Percentiles rank a stretch among this genome's conserved stretches.
Conservation (phyloP, 192 early-diverging fungal genomes). For the Fimicolochytrium jonesii region DNA sequence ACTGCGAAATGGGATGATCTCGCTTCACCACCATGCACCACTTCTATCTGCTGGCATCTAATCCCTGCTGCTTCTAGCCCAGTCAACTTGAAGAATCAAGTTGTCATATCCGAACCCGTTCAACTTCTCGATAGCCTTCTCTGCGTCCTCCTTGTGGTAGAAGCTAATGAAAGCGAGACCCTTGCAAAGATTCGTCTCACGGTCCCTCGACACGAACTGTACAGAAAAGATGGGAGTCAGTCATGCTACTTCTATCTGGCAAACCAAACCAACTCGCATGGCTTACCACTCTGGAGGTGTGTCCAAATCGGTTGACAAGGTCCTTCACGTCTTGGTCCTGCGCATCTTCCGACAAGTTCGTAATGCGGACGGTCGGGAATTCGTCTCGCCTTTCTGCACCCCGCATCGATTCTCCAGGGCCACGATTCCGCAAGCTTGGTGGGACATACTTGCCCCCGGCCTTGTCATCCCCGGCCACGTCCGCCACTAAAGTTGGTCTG, state of each 20-base stretch:
- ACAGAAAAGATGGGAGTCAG: neutral
- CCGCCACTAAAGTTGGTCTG: neutral
- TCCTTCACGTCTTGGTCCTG: conserved; percentile 86
- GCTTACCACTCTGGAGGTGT: conserved; percentile 65
- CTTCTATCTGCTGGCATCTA: too few species aligned
- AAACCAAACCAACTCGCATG: neutral
- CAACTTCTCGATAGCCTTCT: conserved; percentile 77
- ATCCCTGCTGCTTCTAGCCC: conserved; percentile 49
- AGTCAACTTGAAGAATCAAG: conserved; percentile 88
- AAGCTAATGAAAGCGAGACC: conserved; percentile 96
- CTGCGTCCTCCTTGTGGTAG: conserved; percentile 73
- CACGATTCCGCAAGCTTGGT: conserved; percentile 73
- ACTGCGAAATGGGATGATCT: too few species aligned
- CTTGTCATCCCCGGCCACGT: neutral
- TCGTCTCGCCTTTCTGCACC: conserved; percentile 41
- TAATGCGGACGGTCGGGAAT: conserved; percentile 71
- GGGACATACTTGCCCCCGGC: conserved; percentile 77
- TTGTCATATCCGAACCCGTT: conserved; percentile 96
- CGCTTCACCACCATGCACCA: too few species aligned
- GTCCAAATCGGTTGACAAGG: conserved; percentile 82
- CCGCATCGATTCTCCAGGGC: conserved; percentile 27
- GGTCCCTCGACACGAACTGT: conserved; percentile 78
- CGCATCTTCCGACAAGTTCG: conserved; percentile 93
- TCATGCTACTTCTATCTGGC: neutral
- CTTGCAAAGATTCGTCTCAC: conserved; percentile 80